Base-by-base conservation (phyloP, 192 early-diverging fungal species). In the Coemansia sp. region DNA sequence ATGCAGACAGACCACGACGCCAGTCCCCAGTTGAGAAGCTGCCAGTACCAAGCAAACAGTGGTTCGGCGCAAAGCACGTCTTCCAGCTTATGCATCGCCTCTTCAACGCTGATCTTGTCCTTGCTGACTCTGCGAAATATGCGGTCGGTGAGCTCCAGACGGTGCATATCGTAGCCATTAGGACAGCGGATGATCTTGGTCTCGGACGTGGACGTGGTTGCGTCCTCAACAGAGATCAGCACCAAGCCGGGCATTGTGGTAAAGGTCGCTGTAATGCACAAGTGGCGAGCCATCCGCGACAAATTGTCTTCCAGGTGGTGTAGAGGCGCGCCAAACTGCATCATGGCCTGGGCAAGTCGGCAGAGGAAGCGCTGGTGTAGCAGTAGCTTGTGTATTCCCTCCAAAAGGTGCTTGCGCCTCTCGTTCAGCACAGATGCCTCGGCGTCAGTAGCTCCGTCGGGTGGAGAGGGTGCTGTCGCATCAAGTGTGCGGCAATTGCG, bases 161-260 rank as follows among this genome's bases (percentile, higher is more conserved):
- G 81, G 65, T 82, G 74, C 87, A 90, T 88, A 37, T 90, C 85
- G 56, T 83, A 80, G 2, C 80, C 77, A 15, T 83, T 82, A 9
- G 80, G 55, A 15, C 81, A 71, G 12, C 83, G 80, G 50, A 90
- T 81, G 58, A 90, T 75, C 52, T 86, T 86, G 0, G 88, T 90
- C 55, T 90, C 88, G 8, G 86, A 81, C 0, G 87, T 88, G 36
- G 86, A 86, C 8, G 86, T 90, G 11, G 80, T 68, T 3, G 74
- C 70, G 54, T 90, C 88, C 43, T 84, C 76, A 42, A 90, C 87
- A 15, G 84, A 80, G 7, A 88, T 70, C 9, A 90, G 72, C 66
- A 88, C 83, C 34, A 88, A 63, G 17, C 86, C 85, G 32, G 88
- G 88, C 27, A 86, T 52, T 42, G 86, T 86, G 0, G 86, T 75